A percentile compares a stretch with the other conserved stretches of the same genome.
Evolutionary conservation across 2,329 filamentous ascomycete species (phyloP).

Genomic region (Diaporthe nobilis): DNA sequence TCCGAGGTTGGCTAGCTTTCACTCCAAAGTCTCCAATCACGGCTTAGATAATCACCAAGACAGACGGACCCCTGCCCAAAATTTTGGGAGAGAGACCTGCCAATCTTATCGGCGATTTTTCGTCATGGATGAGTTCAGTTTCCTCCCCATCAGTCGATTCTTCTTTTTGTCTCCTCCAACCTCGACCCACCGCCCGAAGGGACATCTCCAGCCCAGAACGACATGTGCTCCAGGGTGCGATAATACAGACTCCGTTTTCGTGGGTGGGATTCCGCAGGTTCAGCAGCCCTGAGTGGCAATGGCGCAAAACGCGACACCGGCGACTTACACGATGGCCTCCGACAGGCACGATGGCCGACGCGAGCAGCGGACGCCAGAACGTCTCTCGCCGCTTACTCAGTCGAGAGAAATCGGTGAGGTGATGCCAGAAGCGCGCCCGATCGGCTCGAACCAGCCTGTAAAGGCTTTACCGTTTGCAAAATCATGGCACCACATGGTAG

Average conservation of each 20-base stretch:
- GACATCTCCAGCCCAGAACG: not conserved
- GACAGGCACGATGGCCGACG: conserved; percentile 33
- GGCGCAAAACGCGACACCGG: conserved; percentile 41
- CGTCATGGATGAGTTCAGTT: conserved; percentile 29
- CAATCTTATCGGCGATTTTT: conserved; percentile 39
- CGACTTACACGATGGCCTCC: conserved; percentile 40
- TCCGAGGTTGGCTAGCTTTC: not conserved
- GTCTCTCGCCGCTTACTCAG: conserved; percentile 59
- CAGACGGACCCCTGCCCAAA: conserved; percentile 23
- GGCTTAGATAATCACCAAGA: conserved; percentile 19
- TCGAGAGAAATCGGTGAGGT: conserved; percentile 74
- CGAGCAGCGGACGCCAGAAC: conserved; percentile 34
- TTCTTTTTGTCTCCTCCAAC: not conserved
- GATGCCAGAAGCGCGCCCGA: conserved; percentile 54
- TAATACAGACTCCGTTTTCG: conserved; percentile 18
- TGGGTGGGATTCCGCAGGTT: conserved; percentile 5
- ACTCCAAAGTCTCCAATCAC: not conserved
- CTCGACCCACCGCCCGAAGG: not conserved
- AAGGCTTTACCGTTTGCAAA: conserved; percentile 72
- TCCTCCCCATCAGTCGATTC: conserved; percentile 25
- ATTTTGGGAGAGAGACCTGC: conserved; percentile 1
- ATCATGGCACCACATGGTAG: conserved; percentile 93
- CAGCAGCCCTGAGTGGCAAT: conserved; percentile 32
- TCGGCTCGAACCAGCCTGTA: conserved; percentile 48
- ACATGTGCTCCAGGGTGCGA: conserved; percentile 23